A percentile compares a stretch with the other conserved stretches of the same genome.
These are phyloP conservation scores for Umbellularia californica DNA, from an alignment of 164 flowering plant species.

Conservation along the genomic window DNA sequence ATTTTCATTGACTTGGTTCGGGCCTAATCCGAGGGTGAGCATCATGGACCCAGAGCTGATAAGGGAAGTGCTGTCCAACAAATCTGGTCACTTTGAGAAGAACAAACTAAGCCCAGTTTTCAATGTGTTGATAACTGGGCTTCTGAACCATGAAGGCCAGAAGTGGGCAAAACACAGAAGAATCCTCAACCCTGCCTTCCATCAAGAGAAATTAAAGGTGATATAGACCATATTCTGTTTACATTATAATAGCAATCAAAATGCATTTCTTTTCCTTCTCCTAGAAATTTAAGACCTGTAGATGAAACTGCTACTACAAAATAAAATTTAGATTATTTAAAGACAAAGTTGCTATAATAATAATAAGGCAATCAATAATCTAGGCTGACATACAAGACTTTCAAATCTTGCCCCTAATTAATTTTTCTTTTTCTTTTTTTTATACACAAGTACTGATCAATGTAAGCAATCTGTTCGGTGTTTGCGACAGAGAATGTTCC, in stretches of 20 bases:
- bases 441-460: not conserved
- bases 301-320: not conserved
- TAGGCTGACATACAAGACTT: not conserved
- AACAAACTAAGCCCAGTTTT: not conserved
- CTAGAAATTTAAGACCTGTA: not conserved
- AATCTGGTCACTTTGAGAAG: slow-evolving; percentile 10
- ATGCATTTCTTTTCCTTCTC: not conserved
- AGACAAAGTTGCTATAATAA: not conserved
- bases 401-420: not conserved
- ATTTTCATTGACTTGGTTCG: slow-evolving; percentile 10
- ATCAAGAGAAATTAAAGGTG: slow-evolving; percentile 15
- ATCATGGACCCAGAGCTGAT: slow-evolving; percentile 17
- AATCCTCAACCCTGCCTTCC: slow-evolving; percentile 26
- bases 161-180: slow-evolving; percentile 28
- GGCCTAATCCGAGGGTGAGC: slow-evolving; percentile 8
- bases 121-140: slow-evolving; percentile 10
- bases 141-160: slow-evolving; percentile 10
- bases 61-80: slow-evolving; percentile 13
- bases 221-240: not conserved
- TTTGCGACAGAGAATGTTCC: slow-evolving; percentile 16
- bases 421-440: not conserved
- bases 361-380: not conserved
- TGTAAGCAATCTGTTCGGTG: not conserved
- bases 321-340: not conserved
- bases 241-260: not conserved